phyloP scores from a whole-genome alignment of 257 asterid genomes.

The Solanum rostratum region DNA sequence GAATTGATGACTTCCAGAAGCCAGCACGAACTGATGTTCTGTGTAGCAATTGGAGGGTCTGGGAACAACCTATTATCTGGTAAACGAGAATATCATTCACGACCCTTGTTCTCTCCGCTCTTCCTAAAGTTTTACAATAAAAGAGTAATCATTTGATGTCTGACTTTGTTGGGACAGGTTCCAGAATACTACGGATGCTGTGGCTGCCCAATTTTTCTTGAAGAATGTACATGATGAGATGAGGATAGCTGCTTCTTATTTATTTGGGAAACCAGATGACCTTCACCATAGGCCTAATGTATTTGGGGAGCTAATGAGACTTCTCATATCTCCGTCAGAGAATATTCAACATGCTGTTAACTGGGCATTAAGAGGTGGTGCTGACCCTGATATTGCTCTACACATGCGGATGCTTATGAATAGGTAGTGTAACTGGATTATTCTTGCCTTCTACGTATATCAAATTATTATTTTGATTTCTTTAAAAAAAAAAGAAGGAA shows the following conservation, averaged over 20 bases:
- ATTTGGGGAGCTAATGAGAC: constrained; percentile 91
- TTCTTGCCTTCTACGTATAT: neutral
- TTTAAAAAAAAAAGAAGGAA: neutral
- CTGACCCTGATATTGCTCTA: constrained; percentile 77
- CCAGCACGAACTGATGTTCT: constrained; percentile 65
- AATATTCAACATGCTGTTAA: constrained; percentile 25
- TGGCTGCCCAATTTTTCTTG: constrained; percentile 88
- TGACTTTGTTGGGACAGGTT: constrained; percentile 40
- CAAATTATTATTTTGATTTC: neutral
- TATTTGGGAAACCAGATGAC: constrained; percentile 68
- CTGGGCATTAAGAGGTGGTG: constrained; percentile 64
- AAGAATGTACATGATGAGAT: constrained; percentile 66
- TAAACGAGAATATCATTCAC: constrained; percentile 14
- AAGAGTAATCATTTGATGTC: neutral
- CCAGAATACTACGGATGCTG: constrained; percentile 95
- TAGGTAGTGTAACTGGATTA: constrained; percentile 32
- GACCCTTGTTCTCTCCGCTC: neutral
- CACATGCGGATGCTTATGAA: constrained; percentile 99
- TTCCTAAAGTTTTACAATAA: neutral
- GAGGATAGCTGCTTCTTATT: constrained; percentile 66
- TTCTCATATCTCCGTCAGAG: constrained; percentile 72
- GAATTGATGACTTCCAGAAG: constrained; percentile 91
- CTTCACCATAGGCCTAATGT: constrained; percentile 75
- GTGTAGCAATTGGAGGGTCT: constrained; percentile 81
- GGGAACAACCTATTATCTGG: constrained; percentile 95